Percentiles rank a stretch among this genome's conserved stretches.
phyloP scores from a whole-genome alignment of 1,139 yeast genomes.

The Wickerhamomyces sp. region DNA sequence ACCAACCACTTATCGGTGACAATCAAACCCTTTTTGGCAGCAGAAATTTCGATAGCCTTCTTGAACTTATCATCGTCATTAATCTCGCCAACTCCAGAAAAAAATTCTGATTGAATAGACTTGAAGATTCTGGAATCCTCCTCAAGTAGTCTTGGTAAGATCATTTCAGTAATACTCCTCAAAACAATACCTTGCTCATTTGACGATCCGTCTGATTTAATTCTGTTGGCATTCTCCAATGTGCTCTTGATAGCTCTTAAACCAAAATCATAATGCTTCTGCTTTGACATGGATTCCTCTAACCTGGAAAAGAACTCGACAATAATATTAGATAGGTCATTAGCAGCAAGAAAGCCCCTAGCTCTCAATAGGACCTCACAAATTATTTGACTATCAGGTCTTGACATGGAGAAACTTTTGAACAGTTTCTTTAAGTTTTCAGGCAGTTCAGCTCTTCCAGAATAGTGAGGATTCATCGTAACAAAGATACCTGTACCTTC shows the following conservation, averaged over 20 bases:
- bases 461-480: conserved; percentile 89
- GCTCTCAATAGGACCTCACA: conserved; percentile 69
- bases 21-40: conserved; percentile 23
- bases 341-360: conserved; percentile 59
- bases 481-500: conserved; percentile 70
- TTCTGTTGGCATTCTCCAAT: conserved; percentile 52
- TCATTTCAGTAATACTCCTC: conserved; percentile 51
- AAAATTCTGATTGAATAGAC: conserved; percentile 25
- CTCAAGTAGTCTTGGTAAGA: conserved; percentile 59
- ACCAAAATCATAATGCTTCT: conserved; percentile 87
- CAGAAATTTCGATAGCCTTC: conserved; percentile 18
- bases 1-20: conserved; percentile 39
- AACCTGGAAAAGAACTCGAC: conserved; percentile 54
- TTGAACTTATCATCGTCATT: conserved; percentile 19
- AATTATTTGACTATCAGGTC: conserved; percentile 67
- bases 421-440: conserved; percentile 81
- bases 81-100: conserved; percentile 23
- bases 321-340: conserved; percentile 40
- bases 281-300: conserved; percentile 37
- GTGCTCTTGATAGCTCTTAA: conserved; percentile 72
- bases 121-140: conserved; percentile 43
- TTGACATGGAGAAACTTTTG: conserved; percentile 67
- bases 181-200: conserved; percentile 41
- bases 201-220: conserved; percentile 28
- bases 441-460: conserved; percentile 78